Conservation (phyloP, 495 filamentous ascomycete genomes). For the Podospora didyma region DNA sequence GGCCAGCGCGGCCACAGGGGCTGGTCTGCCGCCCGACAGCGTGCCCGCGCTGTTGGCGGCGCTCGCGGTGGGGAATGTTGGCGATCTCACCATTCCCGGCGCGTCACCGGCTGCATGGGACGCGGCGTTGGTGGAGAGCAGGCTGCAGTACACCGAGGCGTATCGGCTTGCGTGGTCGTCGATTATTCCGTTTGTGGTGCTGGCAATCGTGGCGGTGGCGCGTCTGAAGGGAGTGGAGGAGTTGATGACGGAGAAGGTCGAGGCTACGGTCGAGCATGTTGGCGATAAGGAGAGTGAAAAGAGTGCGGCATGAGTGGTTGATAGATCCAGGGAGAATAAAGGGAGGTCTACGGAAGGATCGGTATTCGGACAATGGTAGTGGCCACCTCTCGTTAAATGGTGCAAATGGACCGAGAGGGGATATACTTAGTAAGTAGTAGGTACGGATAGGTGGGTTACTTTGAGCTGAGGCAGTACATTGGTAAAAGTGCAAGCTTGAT, state of each 20-base stretch:
- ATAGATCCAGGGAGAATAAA: too few species aligned
- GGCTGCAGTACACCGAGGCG: slow-evolving; percentile 39
- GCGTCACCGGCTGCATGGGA: slow-evolving; percentile 33
- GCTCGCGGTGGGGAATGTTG: slow-evolving; percentile 27
- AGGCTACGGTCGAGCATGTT: slow-evolving; percentile 41
- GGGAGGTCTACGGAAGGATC: too few species aligned
- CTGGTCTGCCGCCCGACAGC: slow-evolving; percentile 38
- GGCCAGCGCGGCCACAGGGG: slow-evolving; percentile 30
- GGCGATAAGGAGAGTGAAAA: slow-evolving; percentile 5
- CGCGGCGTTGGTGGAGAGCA: slow-evolving; percentile 35
- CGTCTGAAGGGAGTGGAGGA: slow-evolving; percentile 46
- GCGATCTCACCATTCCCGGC: slow-evolving; percentile 25
- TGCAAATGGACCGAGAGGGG: too few species aligned
- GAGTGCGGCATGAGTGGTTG: not conserved
- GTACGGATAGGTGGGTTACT: too few species aligned
- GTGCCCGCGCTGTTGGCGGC: slow-evolving; percentile 33
- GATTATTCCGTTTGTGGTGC: slow-evolving; percentile 51
- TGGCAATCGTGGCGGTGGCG: slow-evolving; percentile 42
- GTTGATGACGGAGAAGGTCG: slow-evolving; percentile 50
- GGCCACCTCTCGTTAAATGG: too few species aligned
- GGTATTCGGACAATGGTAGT: too few species aligned
- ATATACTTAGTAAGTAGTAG: too few species aligned
- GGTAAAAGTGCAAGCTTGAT: too few species aligned
- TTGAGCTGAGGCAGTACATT: too few species aligned
- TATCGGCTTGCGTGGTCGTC: slow-evolving; percentile 49